Evolutionary conservation across 345 rosid genomes (phyloP), one percentile per base, ranked within the genome.

Genomic region (Crucihimalaya himalaica): DNA sequence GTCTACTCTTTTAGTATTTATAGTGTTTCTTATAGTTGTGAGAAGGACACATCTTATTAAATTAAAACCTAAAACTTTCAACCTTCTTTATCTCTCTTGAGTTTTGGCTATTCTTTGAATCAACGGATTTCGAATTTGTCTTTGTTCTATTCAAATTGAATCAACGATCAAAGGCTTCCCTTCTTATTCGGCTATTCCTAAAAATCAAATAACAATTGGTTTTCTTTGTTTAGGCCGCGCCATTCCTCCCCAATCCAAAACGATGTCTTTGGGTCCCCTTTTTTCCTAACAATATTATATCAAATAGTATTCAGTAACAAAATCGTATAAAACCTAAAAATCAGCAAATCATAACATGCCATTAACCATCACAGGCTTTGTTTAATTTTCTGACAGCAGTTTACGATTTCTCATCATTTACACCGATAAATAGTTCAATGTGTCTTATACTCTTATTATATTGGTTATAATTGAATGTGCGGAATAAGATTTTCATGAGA

Each of bases 351-450:
- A 21, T 13, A 45, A 56, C 78, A 73, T 66, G 57, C 29, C 64
- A 73, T 55, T 54, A 53, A 73, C 71, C 58, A 64, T 64, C 57
- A 52, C 45, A 27, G 29, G 18, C 60, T 25, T 37, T 61, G 70
- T 40, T 52, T 66, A 56, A 4, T 8, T 65, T 35, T 74, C 78
- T 57, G 72, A 66, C 78, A 66, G 19, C 35, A 3, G 34, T 48
- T 59, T 66, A 55, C 72, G 51, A 66, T 65, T 43, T 53, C 13
- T 73, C 77, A 54, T 46, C 51, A 66, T 74, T 48, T 8, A 16
- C 66, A 57, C 61, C 46, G 55, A 72, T 55, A 64, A 16, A 70
- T 70, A 34, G n/a, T 56, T 57, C 45, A 21, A 29, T 37, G 19
- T 68, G 42, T 66, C 21, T 62, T 23, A 23, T 23, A 23, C 25